Conservation (phyloP, 208 protist species). For the Angomonas ambiguus region DNA sequence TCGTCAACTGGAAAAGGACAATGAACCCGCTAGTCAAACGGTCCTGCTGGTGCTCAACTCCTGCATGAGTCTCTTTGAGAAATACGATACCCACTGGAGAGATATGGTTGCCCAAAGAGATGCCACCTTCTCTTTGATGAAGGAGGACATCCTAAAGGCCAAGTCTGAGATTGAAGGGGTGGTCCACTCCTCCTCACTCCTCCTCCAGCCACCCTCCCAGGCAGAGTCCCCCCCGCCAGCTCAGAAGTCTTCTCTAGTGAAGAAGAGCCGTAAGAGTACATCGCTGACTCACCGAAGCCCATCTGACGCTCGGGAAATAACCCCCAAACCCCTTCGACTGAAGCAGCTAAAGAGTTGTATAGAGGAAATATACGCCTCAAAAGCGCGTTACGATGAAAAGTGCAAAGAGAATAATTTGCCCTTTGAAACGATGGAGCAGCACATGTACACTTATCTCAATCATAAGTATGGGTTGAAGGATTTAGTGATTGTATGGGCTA, state of each 20-base stretch:
- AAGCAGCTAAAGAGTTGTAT: conserved; percentile 80
- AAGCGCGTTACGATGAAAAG: conserved; percentile 84
- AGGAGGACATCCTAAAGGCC: conserved; percentile 54
- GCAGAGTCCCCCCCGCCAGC: not conserved
- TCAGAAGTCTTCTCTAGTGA: no score
- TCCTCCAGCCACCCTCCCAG: not conserved
- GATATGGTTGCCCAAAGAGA: conserved; percentile 44
- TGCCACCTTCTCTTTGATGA: conserved; percentile 42
- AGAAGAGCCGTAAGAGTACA: not conserved
- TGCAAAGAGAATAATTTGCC: conserved; percentile 66
- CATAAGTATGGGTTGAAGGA: conserved; percentile 85
- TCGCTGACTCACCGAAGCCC: conserved; percentile 3
- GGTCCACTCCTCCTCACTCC: not conserved
- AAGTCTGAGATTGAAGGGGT: conserved; percentile 53
- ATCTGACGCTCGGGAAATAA: conserved; percentile 14
- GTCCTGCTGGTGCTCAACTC: conserved; percentile 37
- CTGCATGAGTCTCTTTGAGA: conserved; percentile 41
- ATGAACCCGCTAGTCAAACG: conserved; percentile 12
- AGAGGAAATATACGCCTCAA: conserved; percentile 87
- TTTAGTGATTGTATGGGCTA: conserved; percentile 80
- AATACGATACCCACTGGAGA: conserved; percentile 69
- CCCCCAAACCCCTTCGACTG: conserved; percentile 48
- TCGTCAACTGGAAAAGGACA: not conserved
- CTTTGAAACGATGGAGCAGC: conserved; percentile 90
- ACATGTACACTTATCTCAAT: conserved; percentile 91